Percentiles rank a stretch among this genome's conserved stretches.
Evolutionary conservation across 768 basidiomycete genomes (phyloP).

Genomic region (Phaeotremella skinneri): DNA sequence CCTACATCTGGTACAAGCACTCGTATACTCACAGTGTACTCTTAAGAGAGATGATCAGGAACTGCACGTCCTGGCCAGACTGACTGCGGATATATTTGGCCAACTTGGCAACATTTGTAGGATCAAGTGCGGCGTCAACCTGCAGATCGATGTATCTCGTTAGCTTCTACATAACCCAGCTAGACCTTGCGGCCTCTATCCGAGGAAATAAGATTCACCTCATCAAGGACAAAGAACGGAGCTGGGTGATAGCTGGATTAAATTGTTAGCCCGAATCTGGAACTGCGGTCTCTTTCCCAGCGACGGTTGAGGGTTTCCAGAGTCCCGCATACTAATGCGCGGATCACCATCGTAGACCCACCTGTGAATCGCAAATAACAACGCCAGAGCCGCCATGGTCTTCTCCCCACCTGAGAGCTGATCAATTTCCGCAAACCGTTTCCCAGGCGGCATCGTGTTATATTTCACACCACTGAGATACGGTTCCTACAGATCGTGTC

Average conservation of each 20-base stretch:
- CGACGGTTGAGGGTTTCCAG: not conserved
- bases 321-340: too few species aligned
- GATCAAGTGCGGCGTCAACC: slow-evolving; percentile 91
- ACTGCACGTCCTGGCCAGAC: slow-evolving; percentile 82
- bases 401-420: slow-evolving; percentile 98
- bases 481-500: slow-evolving; percentile 61
- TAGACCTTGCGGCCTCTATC: not conserved
- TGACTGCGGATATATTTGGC: slow-evolving; percentile 88
- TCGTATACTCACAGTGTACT: slow-evolving; percentile 61
- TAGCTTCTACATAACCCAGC: not conserved
- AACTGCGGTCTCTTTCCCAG: too few species aligned
- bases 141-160: not conserved
- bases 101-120: slow-evolving; percentile 95
- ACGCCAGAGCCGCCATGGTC: slow-evolving; percentile 93
- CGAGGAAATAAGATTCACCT: too few species aligned
- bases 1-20: not conserved
- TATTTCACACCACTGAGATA: slow-evolving; percentile 91
- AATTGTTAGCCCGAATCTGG: not conserved
- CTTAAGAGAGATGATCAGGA: slow-evolving; percentile 96
- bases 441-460: slow-evolving; percentile 99
- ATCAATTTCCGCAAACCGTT: slow-evolving; percentile 98
- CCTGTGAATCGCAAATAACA: slow-evolving; percentile 97
- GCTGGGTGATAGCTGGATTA: slow-evolving; percentile 80
- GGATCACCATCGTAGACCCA: slow-evolving; percentile 37
- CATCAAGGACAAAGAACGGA: slow-evolving; percentile 97